Base-by-base conservation (phyloP, 345 rosid species). In the Salix koriyanagi region DNA sequence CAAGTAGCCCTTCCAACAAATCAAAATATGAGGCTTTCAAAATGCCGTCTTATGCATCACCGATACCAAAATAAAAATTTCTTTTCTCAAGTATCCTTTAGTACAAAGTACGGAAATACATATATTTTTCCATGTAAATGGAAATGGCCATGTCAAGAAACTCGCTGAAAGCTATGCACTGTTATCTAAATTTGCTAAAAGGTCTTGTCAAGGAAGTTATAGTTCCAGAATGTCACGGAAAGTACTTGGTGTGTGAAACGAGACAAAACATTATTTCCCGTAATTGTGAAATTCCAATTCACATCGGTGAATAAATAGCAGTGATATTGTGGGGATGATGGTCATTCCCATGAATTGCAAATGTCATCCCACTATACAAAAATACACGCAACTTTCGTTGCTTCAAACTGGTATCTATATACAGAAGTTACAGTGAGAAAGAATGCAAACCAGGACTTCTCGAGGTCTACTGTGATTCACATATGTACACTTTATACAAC, bases 401-500 rank as follows among this genome's bases (percentile, higher is more conserved):
- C 50, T 44, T 25, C 44, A 28, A 39, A 28, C 34, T 19, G 36
- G 36, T 19, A 58, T 16, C 32, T 77, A 75, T 77, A 21, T 73
- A 73, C 79, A 78, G 42, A 56, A 42, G 46, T 72, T 62, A 54
- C 37, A 65, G 67, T 18, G 10, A 18, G 5, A 25, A 13, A 0
- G 14, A 46, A 9, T 11, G 11, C 36, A 16, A 60, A 23, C 13
- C 6, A 67, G 16, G 6, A 41, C 13, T 15, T 50, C 7, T n/a
- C 36, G 10, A 56, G 30, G 16, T 54, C 42, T 18, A 66, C 56
- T 1, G 16, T 26, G 60, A 60, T 18, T 54, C 64, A 50, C 41
- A 69, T 79, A 74, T 70, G 70, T 64, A 79, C 83, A 74, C 41
- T 14, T 68, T 56, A 68, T 48, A 76, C 79, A 76, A 54, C 16